Percentiles rank a stretch among this genome's conserved stretches.
These are phyloP conservation scores for Pythium chondricola DNA, from an alignment of 352 stramenopile species.

Conservation along the genomic window DNA sequence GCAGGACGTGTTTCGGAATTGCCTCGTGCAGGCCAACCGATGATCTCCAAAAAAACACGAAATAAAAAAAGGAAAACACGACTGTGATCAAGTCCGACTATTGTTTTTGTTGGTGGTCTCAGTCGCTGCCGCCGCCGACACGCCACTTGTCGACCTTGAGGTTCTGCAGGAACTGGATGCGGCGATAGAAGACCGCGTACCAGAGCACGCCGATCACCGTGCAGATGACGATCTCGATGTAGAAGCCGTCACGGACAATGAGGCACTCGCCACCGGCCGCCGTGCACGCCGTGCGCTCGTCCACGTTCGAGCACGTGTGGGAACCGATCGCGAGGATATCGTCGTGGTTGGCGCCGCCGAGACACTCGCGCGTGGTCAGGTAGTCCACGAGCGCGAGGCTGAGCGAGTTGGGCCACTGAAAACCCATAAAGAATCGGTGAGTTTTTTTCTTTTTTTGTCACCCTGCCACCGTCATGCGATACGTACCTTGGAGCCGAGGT, in stretches of 20 bases:
- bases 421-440: background rate
- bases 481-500: conserved; percentile 92
- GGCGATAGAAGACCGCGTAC: conserved; percentile 62
- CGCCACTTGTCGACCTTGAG: conserved; percentile 83
- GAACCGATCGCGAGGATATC: conserved; percentile 69
- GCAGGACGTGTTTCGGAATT: conserved; percentile 70
- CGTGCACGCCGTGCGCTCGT: conserved; percentile 53
- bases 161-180: conserved; percentile 67
- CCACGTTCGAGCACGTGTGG: conserved; percentile 69
- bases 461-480: too few relatives aligned
- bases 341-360: conserved; percentile 60
- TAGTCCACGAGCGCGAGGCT: conserved; percentile 79
- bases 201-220: conserved; percentile 58
- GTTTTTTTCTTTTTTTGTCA: background rate
- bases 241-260: conserved; percentile 79
- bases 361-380: conserved; percentile 72
- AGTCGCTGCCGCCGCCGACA: conserved; percentile 23
- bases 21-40: conserved; percentile 12
- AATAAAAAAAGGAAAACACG: background rate
- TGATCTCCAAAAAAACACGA: background rate
- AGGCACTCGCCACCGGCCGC: conserved; percentile 60
- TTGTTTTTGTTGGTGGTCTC: background rate
- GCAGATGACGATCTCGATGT: conserved; percentile 71
- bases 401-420: conserved; percentile 81
- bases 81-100: background rate